Percentiles rank a stretch among this genome's conserved stretches.
Evolutionary conservation across 2,329 filamentous ascomycete genomes (phyloP).

Genomic region (Colletotrichum truncatum): DNA sequence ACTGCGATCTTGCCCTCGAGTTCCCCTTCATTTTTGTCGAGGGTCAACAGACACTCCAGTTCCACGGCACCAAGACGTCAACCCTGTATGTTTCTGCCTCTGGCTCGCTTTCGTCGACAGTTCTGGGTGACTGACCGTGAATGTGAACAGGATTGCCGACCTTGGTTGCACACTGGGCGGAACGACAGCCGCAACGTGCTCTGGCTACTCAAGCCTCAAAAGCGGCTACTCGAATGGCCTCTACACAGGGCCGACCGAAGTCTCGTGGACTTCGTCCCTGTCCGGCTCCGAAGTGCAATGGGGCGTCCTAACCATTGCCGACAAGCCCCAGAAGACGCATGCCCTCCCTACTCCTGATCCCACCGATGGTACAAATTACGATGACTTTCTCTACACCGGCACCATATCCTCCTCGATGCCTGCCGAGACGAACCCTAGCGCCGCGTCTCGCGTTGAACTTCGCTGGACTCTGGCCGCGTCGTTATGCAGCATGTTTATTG

Average conservation of each 20-base stretch:
- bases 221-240: slow-evolving; percentile 48
- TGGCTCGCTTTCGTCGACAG: background rate
- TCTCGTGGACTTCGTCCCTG: slow-evolving; percentile 55
- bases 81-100: slow-evolving; percentile 47
- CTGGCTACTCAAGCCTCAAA: slow-evolving; percentile 56
- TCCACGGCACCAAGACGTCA: slow-evolving; percentile 52
- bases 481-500: slow-evolving; percentile 12
- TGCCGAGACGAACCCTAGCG: slow-evolving; percentile 26
- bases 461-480: slow-evolving; percentile 9
- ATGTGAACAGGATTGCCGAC: slow-evolving; percentile 48
- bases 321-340: slow-evolving; percentile 41
- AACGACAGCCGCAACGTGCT: slow-evolving; percentile 56
- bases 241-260: slow-evolving; percentile 52
- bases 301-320: slow-evolving; percentile 54
- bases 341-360: background rate
- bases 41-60: slow-evolving; percentile 53
- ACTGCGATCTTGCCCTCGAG: slow-evolving; percentile 54
- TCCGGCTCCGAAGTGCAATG: slow-evolving; percentile 51
- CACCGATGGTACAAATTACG: slow-evolving; percentile 21
- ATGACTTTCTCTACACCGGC: slow-evolving; percentile 29
- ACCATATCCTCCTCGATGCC: slow-evolving; percentile 15
- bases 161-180: slow-evolving; percentile 52
- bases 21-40: slow-evolving; percentile 58
- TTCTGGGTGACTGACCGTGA: background rate
- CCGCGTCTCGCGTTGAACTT: slow-evolving; percentile 9